Evolutionary conservation across 1,284 basidiomycete species (phyloP).

Genomic region (Leccinum pachyderme): DNA sequence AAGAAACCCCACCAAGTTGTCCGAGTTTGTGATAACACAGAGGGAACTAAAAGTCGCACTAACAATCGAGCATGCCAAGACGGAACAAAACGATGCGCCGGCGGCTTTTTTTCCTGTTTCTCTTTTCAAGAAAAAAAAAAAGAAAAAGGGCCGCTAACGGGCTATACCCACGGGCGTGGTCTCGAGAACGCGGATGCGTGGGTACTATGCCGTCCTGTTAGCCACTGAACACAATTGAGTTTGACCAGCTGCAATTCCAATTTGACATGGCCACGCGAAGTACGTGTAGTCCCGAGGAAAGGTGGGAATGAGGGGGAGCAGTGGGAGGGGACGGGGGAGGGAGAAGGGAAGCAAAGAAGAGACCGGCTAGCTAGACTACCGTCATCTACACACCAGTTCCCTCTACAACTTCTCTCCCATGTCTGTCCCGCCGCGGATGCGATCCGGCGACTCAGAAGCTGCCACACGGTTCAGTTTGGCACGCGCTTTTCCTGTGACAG

Average conservation of each 20-base stretch:
- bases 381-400: background rate
- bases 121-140: background rate
- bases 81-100: background rate
- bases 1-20: background rate
- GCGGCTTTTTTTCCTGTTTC: background rate
- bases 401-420: background rate
- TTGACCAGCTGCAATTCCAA: background rate
- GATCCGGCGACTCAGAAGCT: constrained; percentile 2
- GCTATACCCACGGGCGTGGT: background rate
- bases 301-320: background rate
- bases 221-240: background rate
- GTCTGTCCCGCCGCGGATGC: background rate
- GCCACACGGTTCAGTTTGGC: background rate
- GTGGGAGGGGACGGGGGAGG: background rate
- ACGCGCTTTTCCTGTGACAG: background rate
- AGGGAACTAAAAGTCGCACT: background rate
- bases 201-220: background rate
- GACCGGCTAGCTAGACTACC: background rate
- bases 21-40: background rate
- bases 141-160: background rate
- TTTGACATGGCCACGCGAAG: background rate
- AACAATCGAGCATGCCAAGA: background rate
- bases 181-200: background rate
- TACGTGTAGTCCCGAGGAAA: background rate
- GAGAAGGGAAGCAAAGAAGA: background rate